Base-by-base conservation (phyloP, 2,329 filamentous ascomycete genomes). In the Xylariaceae sp. region DNA sequence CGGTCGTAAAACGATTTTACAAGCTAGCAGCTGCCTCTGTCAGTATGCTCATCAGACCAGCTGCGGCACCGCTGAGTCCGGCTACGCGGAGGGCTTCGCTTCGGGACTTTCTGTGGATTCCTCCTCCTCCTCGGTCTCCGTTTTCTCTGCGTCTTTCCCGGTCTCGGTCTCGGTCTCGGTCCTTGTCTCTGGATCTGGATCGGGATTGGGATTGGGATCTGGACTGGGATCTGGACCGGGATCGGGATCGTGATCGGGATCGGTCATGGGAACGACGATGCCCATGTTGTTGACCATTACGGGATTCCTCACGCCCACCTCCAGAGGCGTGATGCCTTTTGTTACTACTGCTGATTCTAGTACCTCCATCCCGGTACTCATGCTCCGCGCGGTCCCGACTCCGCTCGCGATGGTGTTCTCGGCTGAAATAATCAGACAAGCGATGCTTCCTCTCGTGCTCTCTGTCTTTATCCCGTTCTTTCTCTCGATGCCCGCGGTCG, bases 51-150 rank as follows among this genome's bases (percentile, higher is more conserved):
- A 85, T 63, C 57, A 85, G 67, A 51, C 80, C 83, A 2, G 77
- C 80, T 0, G 83, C 81, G 0, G 81, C 81, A 7, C 82, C 80
- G 3, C 82, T 82, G 32, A 86, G 79, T 1, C 82, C 78, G 4
- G 80, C 82, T 0, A 79, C 80, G 1, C 77, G 75, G 3, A 84
- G 71, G 12, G 80, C 77, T 59, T 82, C 80, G 47, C 77, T 76
- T 68, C 76, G 77, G 9, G 70, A 71, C 62, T 61, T 59, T 37
- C 47, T 57, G 39, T 53, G 55, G 7, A 42, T 47, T 8, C 32
- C 19, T 19, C 19, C 19, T 19, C 19, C 19, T 39, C 50, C 60
- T 11, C 55, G 48, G 39, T 57, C 55, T n/a, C 57, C 19, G 19
- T 19, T 19, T 2, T 19, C 19, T 19, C 19, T 19, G 19, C 2